phyloP scores from a whole-genome alignment of 768 basidiomycete genomes.

The Auricularia sp. region DNA sequence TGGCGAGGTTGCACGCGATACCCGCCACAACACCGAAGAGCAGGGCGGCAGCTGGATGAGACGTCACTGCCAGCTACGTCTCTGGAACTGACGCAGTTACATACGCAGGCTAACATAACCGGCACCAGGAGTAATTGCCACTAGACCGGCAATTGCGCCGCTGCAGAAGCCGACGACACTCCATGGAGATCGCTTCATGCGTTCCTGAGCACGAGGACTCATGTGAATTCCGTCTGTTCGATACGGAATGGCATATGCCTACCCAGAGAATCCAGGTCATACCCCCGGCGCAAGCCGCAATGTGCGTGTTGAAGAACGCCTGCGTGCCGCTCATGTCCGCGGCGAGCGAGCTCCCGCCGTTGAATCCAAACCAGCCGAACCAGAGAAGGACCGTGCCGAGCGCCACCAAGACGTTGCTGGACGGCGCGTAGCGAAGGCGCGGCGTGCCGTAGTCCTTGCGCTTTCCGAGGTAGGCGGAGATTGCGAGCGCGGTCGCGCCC shows the following conservation, averaged over 20 bases:
- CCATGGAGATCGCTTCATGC: conserved; percentile 27
- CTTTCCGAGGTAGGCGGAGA: conserved; percentile 78
- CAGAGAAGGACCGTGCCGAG: conserved; percentile 80
- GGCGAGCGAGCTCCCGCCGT: conserved; percentile 81
- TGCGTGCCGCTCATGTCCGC: conserved; percentile 73
- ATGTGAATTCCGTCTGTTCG: conserved; percentile 35
- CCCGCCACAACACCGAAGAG: conserved; percentile 68
- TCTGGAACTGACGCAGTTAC: conserved; percentile 31
- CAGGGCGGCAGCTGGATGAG: not conserved
- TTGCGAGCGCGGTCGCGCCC: conserved; percentile 77
- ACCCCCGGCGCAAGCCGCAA: conserved; percentile 78
- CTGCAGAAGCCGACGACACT: conserved; percentile 90
- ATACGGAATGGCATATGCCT: not conserved
- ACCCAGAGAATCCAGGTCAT: conserved; percentile 47
- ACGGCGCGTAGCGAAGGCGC: conserved; percentile 65
- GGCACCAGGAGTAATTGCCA: conserved; percentile 81
- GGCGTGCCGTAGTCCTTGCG: conserved; percentile 56
- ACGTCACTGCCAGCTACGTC: not conserved
- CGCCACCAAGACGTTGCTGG: conserved; percentile 75
- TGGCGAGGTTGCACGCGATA: conserved; percentile 70
- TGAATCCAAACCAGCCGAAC: conserved; percentile 83
- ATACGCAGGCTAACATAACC: conserved; percentile 75
- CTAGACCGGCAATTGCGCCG: conserved; percentile 81
- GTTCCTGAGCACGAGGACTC: conserved; percentile 63
- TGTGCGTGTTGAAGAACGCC: conserved; percentile 84